Conservation (phyloP, 306 rosid species). For the Prunus dulcis region DNA sequence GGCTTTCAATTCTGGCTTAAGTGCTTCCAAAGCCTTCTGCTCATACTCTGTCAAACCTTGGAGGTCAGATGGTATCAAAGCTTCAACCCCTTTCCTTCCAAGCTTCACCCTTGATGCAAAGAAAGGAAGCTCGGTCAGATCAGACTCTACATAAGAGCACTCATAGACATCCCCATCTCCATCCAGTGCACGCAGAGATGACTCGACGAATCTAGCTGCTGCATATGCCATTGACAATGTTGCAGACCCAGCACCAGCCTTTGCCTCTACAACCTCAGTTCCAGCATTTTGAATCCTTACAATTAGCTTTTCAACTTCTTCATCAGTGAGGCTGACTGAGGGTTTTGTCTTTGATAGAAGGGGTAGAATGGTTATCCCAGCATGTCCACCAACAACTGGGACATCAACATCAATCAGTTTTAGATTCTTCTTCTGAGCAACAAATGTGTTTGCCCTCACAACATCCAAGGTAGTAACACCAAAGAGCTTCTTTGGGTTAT, state of each 20-base stretch:
- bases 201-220: slow-evolving; percentile 95
- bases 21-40: slow-evolving; percentile 87
- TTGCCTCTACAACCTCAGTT: slow-evolving; percentile 97
- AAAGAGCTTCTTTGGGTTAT: slow-evolving; percentile 89
- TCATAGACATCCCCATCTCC: slow-evolving; percentile 96
- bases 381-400: slow-evolving; percentile 94
- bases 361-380: slow-evolving; percentile 93
- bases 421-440: slow-evolving; percentile 87
- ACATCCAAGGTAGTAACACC: slow-evolving; percentile 96
- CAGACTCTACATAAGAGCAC: slow-evolving; percentile 78
- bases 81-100: slow-evolving; percentile 87
- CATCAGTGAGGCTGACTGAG: slow-evolving; percentile 62
- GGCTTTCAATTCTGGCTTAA: slow-evolving; percentile 84
- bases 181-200: slow-evolving; percentile 89
- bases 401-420: slow-evolving; percentile 95
- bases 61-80: slow-evolving; percentile 74
- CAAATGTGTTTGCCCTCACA: slow-evolving; percentile 97
- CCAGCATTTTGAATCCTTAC: slow-evolving; percentile 94
- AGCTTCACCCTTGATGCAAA: slow-evolving; percentile 94
- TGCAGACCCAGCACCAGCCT: slow-evolving; percentile 98
- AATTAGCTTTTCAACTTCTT: slow-evolving; percentile 72
- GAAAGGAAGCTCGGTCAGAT: slow-evolving; percentile 85
- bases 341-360: slow-evolving; percentile 83
- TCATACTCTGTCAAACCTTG: slow-evolving; percentile 87
- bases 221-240: slow-evolving; percentile 99